phyloP scores from a whole-genome alignment of 1,139 yeast species.

The Zygoascus sp. region DNA sequence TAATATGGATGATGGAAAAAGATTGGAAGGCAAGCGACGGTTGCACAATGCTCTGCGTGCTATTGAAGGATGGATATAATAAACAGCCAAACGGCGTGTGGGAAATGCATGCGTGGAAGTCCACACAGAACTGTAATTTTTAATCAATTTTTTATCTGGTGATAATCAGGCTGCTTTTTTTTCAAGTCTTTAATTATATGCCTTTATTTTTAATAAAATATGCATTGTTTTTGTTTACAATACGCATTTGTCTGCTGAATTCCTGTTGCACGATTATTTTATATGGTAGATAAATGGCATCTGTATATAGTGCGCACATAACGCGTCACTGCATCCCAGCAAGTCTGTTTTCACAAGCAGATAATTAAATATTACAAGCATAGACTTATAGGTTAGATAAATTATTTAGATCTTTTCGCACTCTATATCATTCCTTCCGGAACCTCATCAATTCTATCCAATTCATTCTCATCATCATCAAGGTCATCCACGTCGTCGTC shows the following conservation, averaged over 20 bases:
- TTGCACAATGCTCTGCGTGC: constrained; percentile 77
- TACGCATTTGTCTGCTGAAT: no score
- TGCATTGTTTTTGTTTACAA: no score
- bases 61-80: constrained; percentile 64
- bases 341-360: no score
- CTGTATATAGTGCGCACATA: no score
- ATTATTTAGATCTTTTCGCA: neutral
- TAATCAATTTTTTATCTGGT: neutral
- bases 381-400: neutral
- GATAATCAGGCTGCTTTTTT: neutral
- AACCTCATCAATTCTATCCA: neutral
- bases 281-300: no score
- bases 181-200: neutral
- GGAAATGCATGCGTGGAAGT: no score
- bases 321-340: no score
- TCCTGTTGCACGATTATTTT: no score
- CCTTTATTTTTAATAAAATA: no score
- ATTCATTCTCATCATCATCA: constrained; percentile 1
- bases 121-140: no score
- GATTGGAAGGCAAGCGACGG: constrained; percentile 74
- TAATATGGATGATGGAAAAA: constrained; percentile 74
- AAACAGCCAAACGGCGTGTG: neutral
- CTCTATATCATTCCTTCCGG: constrained; percentile 1
- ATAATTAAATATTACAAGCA: no score
- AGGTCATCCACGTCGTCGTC: constrained; percentile 5